Evolutionary conservation across 2,329 filamentous ascomycete species (phyloP).

Genomic region (Fusarium virguliforme): DNA sequence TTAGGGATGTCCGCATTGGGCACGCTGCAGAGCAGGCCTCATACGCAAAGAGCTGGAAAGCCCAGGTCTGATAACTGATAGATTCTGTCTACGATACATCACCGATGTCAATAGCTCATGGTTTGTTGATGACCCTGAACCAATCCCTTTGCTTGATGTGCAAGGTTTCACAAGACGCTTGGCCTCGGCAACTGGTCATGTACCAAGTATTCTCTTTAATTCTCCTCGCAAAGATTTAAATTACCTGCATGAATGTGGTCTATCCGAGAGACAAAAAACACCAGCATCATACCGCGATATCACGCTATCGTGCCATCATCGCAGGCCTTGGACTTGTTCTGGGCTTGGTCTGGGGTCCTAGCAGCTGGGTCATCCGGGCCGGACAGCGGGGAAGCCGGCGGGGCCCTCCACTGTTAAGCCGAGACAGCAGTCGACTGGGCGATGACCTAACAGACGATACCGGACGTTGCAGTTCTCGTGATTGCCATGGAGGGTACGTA

Average conservation of each 20-base stretch:
- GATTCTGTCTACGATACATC: neutral
- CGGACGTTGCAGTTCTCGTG: constrained; percentile 40
- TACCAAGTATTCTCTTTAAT: neutral
- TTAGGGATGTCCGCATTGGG: neutral
- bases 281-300: constrained; percentile 5
- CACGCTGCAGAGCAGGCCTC: constrained; percentile 4
- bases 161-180: constrained; percentile 1
- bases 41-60: neutral
- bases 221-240: neutral
- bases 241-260: neutral
- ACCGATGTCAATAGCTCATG: neutral
- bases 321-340: constrained; percentile 22
- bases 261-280: neutral
- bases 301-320: constrained; percentile 33
- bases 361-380: constrained; percentile 26
- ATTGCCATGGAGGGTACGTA: constrained; percentile 42
- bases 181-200: constrained; percentile 4
- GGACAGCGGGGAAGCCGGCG: constrained; percentile 43
- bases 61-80: neutral
- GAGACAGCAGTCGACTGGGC: constrained; percentile 13
- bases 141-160: constrained; percentile 1
- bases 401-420: constrained; percentile 44
- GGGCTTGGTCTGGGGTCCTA: constrained; percentile 36
- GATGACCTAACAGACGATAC: constrained; percentile 38
- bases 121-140: neutral